phyloP scores from a whole-genome alignment of 2,329 filamentous ascomycete species.

The Fusarium sp. region DNA sequence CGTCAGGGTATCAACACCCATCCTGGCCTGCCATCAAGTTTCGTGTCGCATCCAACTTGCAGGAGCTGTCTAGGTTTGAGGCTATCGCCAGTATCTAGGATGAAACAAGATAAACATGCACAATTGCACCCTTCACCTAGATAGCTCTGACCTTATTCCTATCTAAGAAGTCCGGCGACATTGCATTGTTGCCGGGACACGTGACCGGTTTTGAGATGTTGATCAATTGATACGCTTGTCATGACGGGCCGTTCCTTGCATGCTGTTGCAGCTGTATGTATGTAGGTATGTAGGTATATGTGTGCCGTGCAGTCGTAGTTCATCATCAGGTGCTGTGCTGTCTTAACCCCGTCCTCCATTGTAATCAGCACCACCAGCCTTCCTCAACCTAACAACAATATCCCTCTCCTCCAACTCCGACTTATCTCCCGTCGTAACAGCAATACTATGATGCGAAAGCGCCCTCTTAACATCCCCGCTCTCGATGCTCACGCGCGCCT shows the following conservation, averaged over 20 bases:
- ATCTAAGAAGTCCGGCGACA: constrained; percentile 32
- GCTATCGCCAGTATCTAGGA: not conserved
- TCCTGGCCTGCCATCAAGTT: not conserved
- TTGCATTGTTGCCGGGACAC: constrained; percentile 1
- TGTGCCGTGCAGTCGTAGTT: not conserved
- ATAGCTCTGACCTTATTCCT: constrained; percentile 16
- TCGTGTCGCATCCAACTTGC: not conserved
- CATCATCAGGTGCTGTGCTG: too few species aligned
- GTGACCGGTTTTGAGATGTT: constrained; percentile 17
- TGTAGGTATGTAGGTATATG: not conserved
- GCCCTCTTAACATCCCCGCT: constrained; percentile 72
- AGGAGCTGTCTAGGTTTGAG: not conserved
- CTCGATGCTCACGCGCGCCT: constrained; percentile 75
- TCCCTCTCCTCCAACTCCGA: constrained; percentile 70
- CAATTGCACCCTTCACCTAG: not conserved
- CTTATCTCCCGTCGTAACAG: constrained; percentile 70
- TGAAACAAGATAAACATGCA: constrained; percentile 9
- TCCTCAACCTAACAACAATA: constrained; percentile 69
- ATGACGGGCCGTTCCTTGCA: constrained; percentile 17
- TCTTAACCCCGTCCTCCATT: constrained; percentile 69
- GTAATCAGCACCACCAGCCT: constrained; percentile 77
- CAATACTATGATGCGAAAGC: constrained; percentile 72
- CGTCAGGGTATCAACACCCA: constrained; percentile 26
- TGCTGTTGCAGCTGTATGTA: not conserved
- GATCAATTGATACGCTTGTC: constrained; percentile 9